A percentile compares a stretch with the other conserved stretches of the same genome.
These are phyloP conservation scores for Nakazawaea siamensis DNA, from an alignment of 805 yeast genomes.

Conservation along the genomic window DNA sequence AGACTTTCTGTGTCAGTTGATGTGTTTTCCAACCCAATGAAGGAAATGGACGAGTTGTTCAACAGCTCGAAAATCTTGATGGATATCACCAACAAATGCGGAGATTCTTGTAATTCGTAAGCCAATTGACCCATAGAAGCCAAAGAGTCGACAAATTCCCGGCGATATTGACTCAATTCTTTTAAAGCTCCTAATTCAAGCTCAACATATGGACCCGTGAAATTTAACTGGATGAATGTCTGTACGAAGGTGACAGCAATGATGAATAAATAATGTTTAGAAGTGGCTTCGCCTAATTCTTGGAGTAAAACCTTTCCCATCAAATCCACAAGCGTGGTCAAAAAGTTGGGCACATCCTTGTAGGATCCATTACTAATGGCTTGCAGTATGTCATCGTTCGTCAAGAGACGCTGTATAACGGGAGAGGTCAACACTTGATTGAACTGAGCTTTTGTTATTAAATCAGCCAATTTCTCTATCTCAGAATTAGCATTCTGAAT, in stretches of 20 bases:
- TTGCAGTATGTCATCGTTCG: not conserved
- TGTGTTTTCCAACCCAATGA: slow-evolving; percentile 14
- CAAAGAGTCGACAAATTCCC: slow-evolving; percentile 29
- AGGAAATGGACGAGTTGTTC: slow-evolving; percentile 21
- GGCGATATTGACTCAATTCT: slow-evolving; percentile 3
- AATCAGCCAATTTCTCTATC: not conserved
- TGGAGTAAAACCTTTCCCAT: not conserved
- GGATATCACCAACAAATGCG: slow-evolving; percentile 35
- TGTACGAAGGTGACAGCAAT: slow-evolving; percentile 58
- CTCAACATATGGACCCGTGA: slow-evolving; percentile 69
- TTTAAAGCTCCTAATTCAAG: slow-evolving; percentile 15
- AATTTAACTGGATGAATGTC: slow-evolving; percentile 65
- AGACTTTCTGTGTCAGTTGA: slow-evolving; percentile 17
- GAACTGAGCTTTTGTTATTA: slow-evolving; percentile 1
- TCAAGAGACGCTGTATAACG: not conserved
- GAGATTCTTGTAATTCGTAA: slow-evolving; percentile 49
- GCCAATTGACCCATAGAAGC: slow-evolving; percentile 62
- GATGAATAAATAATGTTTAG: slow-evolving; percentile 13
- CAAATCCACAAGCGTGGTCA: not conserved
- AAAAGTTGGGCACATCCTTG: not conserved
- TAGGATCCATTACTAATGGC: not conserved
- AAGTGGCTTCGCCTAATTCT: not conserved
- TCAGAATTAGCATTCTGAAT: not conserved
- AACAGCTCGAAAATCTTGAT: slow-evolving; percentile 35
- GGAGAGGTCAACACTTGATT: slow-evolving; percentile 1